Percentiles rank a stretch among this genome's conserved stretches.
Evolutionary conservation across 352 stramenopile species (phyloP).

Genomic region (Globisporangium solare): DNA sequence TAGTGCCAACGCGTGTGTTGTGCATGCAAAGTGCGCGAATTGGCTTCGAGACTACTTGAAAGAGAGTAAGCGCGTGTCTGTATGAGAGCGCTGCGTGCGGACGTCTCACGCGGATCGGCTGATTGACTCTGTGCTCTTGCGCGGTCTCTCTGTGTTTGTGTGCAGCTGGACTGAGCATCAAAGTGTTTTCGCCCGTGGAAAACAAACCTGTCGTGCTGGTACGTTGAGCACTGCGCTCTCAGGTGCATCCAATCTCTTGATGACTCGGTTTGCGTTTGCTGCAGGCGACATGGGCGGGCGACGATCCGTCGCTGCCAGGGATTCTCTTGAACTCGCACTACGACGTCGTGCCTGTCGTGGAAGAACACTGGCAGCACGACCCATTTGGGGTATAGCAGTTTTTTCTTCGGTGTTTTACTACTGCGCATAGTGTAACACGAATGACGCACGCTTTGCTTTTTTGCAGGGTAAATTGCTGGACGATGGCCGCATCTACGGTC

Average conservation of each 20-base stretch:
- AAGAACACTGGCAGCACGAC: slow-evolving; percentile 82
- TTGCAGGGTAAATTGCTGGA: slow-evolving; percentile 55
- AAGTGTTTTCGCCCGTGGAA: slow-evolving; percentile 50
- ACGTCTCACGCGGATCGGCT: too few species aligned
- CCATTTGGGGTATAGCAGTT: slow-evolving; percentile 62
- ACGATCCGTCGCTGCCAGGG: slow-evolving; percentile 68
- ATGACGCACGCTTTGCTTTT: not conserved
- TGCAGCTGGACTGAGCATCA: slow-evolving; percentile 35
- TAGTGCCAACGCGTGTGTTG: not conserved
- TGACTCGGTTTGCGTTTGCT: too few species aligned
- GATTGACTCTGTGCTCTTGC: not conserved
- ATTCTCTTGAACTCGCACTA: slow-evolving; percentile 94
- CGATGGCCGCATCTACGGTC: slow-evolving; percentile 87
- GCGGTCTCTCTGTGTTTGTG: not conserved
- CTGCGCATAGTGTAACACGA: not conserved
- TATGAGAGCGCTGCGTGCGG: too few species aligned
- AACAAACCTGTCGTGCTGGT: slow-evolving; percentile 88
- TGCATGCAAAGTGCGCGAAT: slow-evolving; percentile 25
- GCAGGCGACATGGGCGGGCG: slow-evolving; percentile 64
- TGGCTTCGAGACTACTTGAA: slow-evolving; percentile 62
- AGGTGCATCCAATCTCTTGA: too few species aligned
- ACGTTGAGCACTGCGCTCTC: too few species aligned
- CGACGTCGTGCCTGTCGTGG: slow-evolving; percentile 90
- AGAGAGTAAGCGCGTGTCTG: slow-evolving; percentile 24
- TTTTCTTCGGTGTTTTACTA: not conserved